Conservation (phyloP, 2,329 filamentous ascomycete species). For the Monosporascus sp. region DNA sequence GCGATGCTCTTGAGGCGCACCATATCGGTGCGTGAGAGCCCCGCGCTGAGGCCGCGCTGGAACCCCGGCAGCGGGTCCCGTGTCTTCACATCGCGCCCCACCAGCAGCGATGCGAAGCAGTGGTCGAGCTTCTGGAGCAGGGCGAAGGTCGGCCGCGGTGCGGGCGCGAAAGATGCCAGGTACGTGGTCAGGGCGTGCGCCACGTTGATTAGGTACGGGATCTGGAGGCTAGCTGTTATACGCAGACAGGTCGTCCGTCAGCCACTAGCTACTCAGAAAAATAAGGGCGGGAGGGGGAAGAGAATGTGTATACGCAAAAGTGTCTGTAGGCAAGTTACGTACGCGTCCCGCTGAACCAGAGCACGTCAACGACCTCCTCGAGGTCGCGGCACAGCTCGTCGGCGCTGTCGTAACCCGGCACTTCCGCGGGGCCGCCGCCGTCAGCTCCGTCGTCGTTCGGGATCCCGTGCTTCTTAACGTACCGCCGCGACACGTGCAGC, state of each 20-base stretch:
- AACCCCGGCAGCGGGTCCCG: constrained; percentile 66
- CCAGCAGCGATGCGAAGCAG: constrained; percentile 72
- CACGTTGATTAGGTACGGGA: constrained; percentile 76
- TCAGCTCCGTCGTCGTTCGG: constrained; percentile 36
- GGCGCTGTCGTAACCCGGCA: constrained; percentile 55
- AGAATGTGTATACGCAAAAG: too few species aligned
- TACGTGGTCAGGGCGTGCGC: constrained; percentile 69
- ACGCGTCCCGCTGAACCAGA: constrained; percentile 89
- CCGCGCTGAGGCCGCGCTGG: constrained; percentile 52
- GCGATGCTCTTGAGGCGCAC: constrained; percentile 79
- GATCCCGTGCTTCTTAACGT: constrained; percentile 53
- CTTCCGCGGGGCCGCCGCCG: constrained; percentile 16
- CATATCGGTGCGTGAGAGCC: constrained; percentile 77
- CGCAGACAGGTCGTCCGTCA: not conserved
- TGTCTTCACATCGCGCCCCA: constrained; percentile 61
- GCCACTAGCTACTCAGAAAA: too few species aligned
- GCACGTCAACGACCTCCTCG: constrained; percentile 67
- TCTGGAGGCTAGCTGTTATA: constrained; percentile 64
- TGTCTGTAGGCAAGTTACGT: constrained; percentile 32
- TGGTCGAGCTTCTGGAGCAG: constrained; percentile 75
- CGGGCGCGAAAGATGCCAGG: constrained; percentile 65
- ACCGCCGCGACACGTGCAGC: constrained; percentile 50
- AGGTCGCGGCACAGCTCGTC: constrained; percentile 69
- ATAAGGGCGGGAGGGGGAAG: too few species aligned
- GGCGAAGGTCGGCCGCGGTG: constrained; percentile 62